A percentile compares a stretch with the other conserved stretches of the same genome.
Conservation (phyloP, 2,329 filamentous ascomycete species). For the Trichophyton schoenleinii region DNA sequence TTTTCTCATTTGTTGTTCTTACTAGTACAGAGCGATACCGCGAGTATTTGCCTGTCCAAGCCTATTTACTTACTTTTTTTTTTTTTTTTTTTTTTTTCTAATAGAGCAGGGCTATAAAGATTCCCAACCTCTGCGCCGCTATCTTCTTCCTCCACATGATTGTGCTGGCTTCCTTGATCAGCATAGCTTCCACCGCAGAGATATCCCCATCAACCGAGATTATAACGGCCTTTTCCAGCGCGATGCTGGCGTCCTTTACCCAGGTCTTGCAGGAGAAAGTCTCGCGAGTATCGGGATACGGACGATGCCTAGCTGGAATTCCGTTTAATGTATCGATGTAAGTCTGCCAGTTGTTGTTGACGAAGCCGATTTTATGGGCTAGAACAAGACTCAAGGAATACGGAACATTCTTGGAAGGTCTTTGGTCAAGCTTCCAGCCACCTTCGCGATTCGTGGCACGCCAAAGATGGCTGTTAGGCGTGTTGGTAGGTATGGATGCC, state of each 20-base stretch:
- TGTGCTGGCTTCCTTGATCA: no score
- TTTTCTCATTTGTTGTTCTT: no score
- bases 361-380: constrained; percentile 5
- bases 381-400: constrained; percentile 7
- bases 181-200: no score
- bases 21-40: no score
- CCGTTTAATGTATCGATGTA: neutral
- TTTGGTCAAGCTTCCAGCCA: constrained; percentile 9
- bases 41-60: no score
- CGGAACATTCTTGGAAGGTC: neutral
- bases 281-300: constrained; percentile 8
- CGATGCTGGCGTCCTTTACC: constrained; percentile 3
- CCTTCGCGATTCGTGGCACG: constrained; percentile 10
- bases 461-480: neutral
- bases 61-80: no score
- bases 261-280: constrained; percentile 3
- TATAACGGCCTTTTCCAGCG: no score
- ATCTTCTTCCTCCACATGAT: no score
- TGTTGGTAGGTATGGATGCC: constrained; percentile 6
- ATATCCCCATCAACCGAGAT: no score
- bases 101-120: no score
- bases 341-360: constrained; percentile 1
- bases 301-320: neutral
- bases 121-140: no score
- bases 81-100: no score